phyloP scores from a whole-genome alignment of 192 early-diverging fungal genomes.

The Dispira simplex region DNA sequence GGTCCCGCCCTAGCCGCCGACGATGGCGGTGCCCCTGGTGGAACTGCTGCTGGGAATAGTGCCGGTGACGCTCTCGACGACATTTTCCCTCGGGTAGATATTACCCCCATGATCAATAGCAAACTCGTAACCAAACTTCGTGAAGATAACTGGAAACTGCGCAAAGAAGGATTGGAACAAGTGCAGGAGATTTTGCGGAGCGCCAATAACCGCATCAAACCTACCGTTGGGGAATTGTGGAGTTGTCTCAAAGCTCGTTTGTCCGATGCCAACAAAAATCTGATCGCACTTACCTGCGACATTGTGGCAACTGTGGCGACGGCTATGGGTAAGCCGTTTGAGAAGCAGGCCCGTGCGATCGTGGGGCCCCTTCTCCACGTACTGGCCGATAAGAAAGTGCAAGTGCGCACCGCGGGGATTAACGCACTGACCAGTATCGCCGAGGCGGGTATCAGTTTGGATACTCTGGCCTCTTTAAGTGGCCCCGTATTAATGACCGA shows the following conservation, averaged over 20 bases:
- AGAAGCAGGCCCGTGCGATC: conserved; percentile 49
- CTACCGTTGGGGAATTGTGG: conserved; percentile 63
- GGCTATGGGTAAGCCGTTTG: conserved; percentile 79
- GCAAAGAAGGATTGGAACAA: conserved; percentile 84
- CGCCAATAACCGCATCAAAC: conserved; percentile 69
- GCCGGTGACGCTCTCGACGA: conserved; percentile 53
- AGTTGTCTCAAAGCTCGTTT: conserved; percentile 70
- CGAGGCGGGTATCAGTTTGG: conserved; percentile 46
- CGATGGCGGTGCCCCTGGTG: not conserved
- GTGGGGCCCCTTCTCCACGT: conserved; percentile 51
- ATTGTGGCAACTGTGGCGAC: conserved; percentile 57
- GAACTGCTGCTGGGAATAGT: not conserved
- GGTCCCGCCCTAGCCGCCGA: conserved; percentile 7
- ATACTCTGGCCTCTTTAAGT: conserved; percentile 44
- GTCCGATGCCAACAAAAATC: conserved; percentile 82
- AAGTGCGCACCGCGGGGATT: conserved; percentile 63
- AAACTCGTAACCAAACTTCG: conserved; percentile 34
- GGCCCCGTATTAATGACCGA: conserved; percentile 54
- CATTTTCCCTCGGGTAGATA: conserved; percentile 77
- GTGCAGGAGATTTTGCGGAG: conserved; percentile 54
- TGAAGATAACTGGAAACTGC: conserved; percentile 82
- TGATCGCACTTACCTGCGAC: conserved; percentile 67
- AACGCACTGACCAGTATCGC: conserved; percentile 54
- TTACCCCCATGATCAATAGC: conserved; percentile 41
- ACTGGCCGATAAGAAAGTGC: conserved; percentile 82